phyloP scores from a whole-genome alignment of 805 yeast species.

The Babjeviella inositovora region DNA sequence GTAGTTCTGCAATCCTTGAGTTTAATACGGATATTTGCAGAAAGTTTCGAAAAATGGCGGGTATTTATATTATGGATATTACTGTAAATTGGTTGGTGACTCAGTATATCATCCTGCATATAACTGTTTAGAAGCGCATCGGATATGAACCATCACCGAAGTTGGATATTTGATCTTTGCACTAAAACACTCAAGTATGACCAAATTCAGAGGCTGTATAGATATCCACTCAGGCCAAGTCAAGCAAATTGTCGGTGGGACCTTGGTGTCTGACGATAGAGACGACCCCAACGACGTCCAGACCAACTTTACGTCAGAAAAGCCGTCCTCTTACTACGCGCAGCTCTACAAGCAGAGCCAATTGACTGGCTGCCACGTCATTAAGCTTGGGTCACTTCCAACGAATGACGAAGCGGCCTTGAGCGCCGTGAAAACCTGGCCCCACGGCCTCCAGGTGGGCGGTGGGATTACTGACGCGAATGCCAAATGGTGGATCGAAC shows the following conservation, averaged over 20 bases:
- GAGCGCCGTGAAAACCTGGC: slow-evolving; percentile 66
- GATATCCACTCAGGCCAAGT: slow-evolving; percentile 93
- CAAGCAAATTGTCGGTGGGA: slow-evolving; percentile 94
- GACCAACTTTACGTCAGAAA: slow-evolving; percentile 68
- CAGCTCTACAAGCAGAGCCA: slow-evolving; percentile 39
- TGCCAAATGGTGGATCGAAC: slow-evolving; percentile 63
- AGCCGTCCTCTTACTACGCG: slow-evolving; percentile 67
- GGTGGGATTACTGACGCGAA: slow-evolving; percentile 78
- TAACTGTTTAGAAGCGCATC: no score
- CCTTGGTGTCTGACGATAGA: slow-evolving; percentile 44
- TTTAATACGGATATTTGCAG: no score
- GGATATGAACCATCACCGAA: no score
- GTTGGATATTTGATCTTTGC: slow-evolving; percentile 1
- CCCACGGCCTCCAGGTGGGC: slow-evolving; percentile 64
- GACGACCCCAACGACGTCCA: slow-evolving; percentile 15
- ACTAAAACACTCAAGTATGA: slow-evolving; percentile 28
- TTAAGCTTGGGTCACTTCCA: slow-evolving; percentile 67
- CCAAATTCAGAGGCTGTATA: slow-evolving; percentile 83
- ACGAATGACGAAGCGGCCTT: slow-evolving; percentile 73
- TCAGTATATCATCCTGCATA: no score
- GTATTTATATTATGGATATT: no score
- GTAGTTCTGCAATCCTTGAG: no score
- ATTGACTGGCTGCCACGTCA: slow-evolving; percentile 78
- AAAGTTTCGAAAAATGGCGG: no score
- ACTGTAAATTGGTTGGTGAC: no score